Percentiles rank a stretch among this genome's conserved stretches.
These are phyloP conservation scores for Plasmodium reichenowi DNA, from an alignment of 169 alveolate genomes.

Conservation along the genomic window DNA sequence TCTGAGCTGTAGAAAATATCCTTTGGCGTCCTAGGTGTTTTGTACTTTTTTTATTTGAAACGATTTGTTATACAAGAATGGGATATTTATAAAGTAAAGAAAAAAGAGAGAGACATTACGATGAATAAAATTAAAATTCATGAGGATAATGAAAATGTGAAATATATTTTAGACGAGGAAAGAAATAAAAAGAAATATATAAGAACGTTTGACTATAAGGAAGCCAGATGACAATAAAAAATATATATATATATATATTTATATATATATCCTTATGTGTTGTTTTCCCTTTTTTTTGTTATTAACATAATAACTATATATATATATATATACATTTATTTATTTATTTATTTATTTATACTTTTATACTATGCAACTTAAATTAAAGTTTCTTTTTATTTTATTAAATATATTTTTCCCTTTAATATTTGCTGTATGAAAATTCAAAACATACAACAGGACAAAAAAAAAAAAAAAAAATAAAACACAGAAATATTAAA, in stretches of 20 bases:
- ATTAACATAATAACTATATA: background rate
- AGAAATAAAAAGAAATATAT: constrained; percentile 43
- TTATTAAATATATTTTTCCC: too few species aligned
- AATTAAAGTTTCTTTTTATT: too few species aligned
- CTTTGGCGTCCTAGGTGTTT: constrained; percentile 72
- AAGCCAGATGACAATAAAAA: too few species aligned
- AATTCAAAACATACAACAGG: too few species aligned
- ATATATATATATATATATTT: too few species aligned
- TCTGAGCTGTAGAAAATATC: constrained; percentile 44
- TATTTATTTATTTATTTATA: too few species aligned
- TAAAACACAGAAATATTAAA: too few species aligned
- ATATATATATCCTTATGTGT: background rate
- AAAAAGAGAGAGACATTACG: constrained; percentile 52
- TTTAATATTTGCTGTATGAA: too few species aligned
- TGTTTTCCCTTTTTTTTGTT: background rate
- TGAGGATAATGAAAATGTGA: constrained; percentile 72
- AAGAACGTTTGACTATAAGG: constrained; percentile 33
- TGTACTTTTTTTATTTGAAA: constrained; percentile 68
- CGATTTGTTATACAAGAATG: constrained; percentile 62
- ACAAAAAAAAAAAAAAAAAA: too few species aligned
- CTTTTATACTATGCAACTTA: too few species aligned
- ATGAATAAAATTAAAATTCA: constrained; percentile 48
- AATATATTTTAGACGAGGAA: constrained; percentile 67
- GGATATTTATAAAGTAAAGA: constrained; percentile 69
- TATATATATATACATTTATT: background rate